These are phyloP conservation scores for Phytophthora ramorum DNA, from an alignment of 352 stramenopile genomes.

Conservation along the genomic window DNA sequence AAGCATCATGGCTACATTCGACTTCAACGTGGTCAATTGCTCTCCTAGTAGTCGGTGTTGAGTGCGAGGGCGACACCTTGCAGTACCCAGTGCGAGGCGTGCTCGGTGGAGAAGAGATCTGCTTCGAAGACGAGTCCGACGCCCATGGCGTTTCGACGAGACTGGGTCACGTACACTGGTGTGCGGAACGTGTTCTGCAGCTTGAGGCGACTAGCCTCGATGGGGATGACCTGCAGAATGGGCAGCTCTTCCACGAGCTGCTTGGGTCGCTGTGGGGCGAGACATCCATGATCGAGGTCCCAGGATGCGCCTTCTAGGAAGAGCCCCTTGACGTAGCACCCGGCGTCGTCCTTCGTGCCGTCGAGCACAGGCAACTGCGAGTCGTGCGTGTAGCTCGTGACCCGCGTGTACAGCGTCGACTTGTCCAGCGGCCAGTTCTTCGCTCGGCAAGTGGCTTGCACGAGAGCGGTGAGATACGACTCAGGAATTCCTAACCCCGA, in stretches of 20 bases:
- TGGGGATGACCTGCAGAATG: conserved; percentile 95
- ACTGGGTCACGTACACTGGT: conserved; percentile 96
- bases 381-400: conserved; percentile 85
- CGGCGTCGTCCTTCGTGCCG: conserved; percentile 70
- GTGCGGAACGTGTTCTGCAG: conserved; percentile 95
- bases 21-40: conserved; percentile 16
- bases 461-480: conserved; percentile 95
- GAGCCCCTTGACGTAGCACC: conserved; percentile 93
- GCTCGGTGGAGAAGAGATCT: conserved; percentile 91
- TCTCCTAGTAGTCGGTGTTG: conserved; percentile 89
- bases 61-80: conserved; percentile 94
- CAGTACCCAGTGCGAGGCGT: conserved; percentile 94
- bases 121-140: conserved; percentile 96
- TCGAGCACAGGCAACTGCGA: conserved; percentile 55
- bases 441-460: conserved; percentile 94
- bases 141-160: conserved; percentile 94
- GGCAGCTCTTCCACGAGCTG: conserved; percentile 95
- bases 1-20: conserved; percentile 4
- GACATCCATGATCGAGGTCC: conserved; percentile 79
- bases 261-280: conserved; percentile 92
- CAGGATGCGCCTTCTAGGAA: conserved; percentile 95
- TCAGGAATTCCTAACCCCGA: conserved; percentile 95
- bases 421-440: conserved; percentile 97
- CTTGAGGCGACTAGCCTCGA: conserved; percentile 95
- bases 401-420: conserved; percentile 93